These are phyloP conservation scores for Annulohypoxylon stygium DNA, from an alignment of 495 filamentous ascomycete species.

Conservation along the genomic window DNA sequence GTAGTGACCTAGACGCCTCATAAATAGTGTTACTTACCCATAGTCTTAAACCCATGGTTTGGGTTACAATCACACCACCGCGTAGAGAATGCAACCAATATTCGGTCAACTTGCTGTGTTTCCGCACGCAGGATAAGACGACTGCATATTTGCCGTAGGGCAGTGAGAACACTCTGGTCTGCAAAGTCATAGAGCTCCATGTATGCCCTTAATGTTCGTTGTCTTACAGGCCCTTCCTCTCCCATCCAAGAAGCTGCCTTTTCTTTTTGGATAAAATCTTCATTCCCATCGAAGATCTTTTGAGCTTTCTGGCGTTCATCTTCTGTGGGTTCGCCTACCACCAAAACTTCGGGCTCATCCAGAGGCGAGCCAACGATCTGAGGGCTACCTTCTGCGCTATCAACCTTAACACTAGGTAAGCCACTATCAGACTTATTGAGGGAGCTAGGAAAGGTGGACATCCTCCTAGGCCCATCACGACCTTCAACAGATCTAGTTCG, in stretches of 20 bases:
- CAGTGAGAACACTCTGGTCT: conserved; percentile 81
- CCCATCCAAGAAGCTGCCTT: conserved; percentile 92
- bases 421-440: conserved; percentile 61
- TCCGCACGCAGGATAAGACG: conserved; percentile 90
- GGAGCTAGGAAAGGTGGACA: conserved; percentile 43
- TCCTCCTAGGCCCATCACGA: conserved; percentile 37
- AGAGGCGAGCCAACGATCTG: conserved; percentile 54
- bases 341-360: conserved; percentile 62
- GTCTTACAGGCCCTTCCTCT: conserved; percentile 74
- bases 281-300: conserved; percentile 87
- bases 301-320: conserved; percentile 81
- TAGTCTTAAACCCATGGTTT: conserved; percentile 91
- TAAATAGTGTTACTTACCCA: conserved; percentile 66
- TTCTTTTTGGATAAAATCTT: conserved; percentile 79
- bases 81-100: conserved; percentile 86
- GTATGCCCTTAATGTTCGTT: conserved; percentile 81
- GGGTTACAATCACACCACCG: conserved; percentile 97
- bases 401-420: conserved; percentile 63
- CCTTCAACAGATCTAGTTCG: conserved; percentile 12
- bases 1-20: conserved; percentile 8
- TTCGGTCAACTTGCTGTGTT: conserved; percentile 96
- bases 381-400: conserved; percentile 51
- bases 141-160: conserved; percentile 83
- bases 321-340: conserved; percentile 65
- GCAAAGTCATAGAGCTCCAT: conserved; percentile 92